Evolutionary conservation across 345 rosid species (phyloP).

Genomic region (Pistacia integerrima): DNA sequence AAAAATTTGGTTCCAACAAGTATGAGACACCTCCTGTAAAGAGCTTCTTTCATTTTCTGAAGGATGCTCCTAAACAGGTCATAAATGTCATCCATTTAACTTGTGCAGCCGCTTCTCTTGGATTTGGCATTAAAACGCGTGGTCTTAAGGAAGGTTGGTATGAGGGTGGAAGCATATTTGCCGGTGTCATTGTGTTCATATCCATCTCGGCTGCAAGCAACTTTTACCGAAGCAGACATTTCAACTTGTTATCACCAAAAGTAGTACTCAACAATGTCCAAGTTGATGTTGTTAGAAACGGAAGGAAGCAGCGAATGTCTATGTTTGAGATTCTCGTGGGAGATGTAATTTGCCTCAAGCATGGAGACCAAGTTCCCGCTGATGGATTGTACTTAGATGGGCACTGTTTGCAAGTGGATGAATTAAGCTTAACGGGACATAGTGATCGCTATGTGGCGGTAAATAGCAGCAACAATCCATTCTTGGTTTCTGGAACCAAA

Average conservation of each 20-base stretch:
- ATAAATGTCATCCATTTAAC: constrained; percentile 29
- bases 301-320: constrained; percentile 13
- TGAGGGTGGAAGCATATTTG: constrained; percentile 35
- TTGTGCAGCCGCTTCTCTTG: constrained; percentile 31
- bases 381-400: constrained; percentile 34
- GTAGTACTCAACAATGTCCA: constrained; percentile 20
- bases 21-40: constrained; percentile 36
- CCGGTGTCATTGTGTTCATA: constrained; percentile 28
- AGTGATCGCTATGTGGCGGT: constrained; percentile 13
- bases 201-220: constrained; percentile 27
- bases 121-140: constrained; percentile 26
- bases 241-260: constrained; percentile 12
- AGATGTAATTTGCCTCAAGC: constrained; percentile 30
- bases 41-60: constrained; percentile 20
- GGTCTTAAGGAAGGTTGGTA: constrained; percentile 36
- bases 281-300: constrained; percentile 21
- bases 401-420: constrained; percentile 27
- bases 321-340: constrained; percentile 37
- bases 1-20: constrained; percentile 36
- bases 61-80: constrained; percentile 26
- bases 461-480: constrained; percentile 12
- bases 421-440: constrained; percentile 33
- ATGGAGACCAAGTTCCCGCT: constrained; percentile 39
- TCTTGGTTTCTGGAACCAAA: constrained; percentile 33
- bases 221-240: constrained; percentile 23